Evolutionary conservation across 495 filamentous ascomycete species (phyloP).

Genomic region (Annulohypoxylon bovei): DNA sequence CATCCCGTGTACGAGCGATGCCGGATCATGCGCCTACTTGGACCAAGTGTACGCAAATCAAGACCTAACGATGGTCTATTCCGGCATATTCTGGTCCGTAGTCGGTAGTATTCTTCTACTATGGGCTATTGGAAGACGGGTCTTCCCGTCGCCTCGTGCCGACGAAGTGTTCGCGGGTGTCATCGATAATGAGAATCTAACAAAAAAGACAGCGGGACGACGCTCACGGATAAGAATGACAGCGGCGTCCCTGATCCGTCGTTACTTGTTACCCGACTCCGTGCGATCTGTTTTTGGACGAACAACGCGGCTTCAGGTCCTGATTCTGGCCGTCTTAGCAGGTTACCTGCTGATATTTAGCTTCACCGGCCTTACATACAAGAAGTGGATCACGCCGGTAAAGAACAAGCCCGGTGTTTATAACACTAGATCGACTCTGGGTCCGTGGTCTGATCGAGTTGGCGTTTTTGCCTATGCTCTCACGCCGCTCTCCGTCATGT

Average conservation of each 20-base stretch:
- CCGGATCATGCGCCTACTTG: slow-evolving; percentile 70
- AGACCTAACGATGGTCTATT: slow-evolving; percentile 68
- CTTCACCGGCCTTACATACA: slow-evolving; percentile 69
- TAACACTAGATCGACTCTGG: slow-evolving; percentile 67
- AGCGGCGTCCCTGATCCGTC: slow-evolving; percentile 47
- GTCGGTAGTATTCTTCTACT: slow-evolving; percentile 62
- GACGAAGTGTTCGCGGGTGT: slow-evolving; percentile 48
- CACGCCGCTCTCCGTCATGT: slow-evolving; percentile 68
- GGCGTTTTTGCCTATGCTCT: slow-evolving; percentile 74
- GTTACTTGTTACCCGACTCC: slow-evolving; percentile 57
- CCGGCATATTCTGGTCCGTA: slow-evolving; percentile 68
- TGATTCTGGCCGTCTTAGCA: slow-evolving; percentile 57
- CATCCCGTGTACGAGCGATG: slow-evolving; percentile 67
- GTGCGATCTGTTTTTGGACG: slow-evolving; percentile 49
- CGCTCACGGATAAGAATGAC: slow-evolving; percentile 41
- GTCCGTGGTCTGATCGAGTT: slow-evolving; percentile 69
- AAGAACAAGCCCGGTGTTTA: slow-evolving; percentile 54
- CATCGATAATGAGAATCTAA: slow-evolving; percentile 18
- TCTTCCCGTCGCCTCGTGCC: slow-evolving; percentile 50
- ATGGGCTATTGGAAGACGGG: slow-evolving; percentile 53
- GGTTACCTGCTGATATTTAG: slow-evolving; percentile 69
- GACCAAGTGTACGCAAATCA: slow-evolving; percentile 69
- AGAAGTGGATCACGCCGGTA: slow-evolving; percentile 68
- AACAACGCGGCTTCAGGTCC: slow-evolving; percentile 53
- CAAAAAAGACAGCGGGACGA: slow-evolving; percentile 20